A percentile compares a stretch with the other conserved stretches of the same genome.
These are phyloP conservation scores for Albifimbria verrucaria DNA, from an alignment of 2,329 filamentous ascomycete genomes.

Conservation along the genomic window DNA sequence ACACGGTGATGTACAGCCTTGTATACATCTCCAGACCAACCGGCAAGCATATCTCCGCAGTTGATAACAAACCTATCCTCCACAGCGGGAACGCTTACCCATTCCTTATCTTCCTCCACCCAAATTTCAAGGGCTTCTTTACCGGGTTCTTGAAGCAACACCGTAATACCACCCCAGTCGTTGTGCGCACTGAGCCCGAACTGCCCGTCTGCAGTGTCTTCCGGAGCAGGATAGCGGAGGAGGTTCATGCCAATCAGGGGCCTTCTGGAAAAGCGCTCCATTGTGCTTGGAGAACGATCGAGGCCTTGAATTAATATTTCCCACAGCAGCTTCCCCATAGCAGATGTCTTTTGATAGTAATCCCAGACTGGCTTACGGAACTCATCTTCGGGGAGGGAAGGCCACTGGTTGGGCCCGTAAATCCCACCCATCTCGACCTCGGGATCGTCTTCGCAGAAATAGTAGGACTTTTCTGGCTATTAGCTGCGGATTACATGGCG, in stretches of 20 bases:
- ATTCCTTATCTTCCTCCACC: conserved; percentile 19
- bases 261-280: conserved; percentile 16
- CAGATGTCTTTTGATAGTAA: conserved; percentile 19
- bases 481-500: background rate
- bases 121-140: conserved; percentile 25
- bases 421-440: conserved; percentile 16
- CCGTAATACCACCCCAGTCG: conserved; percentile 25
- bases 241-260: conserved; percentile 17
- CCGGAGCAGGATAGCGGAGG: conserved; percentile 20
- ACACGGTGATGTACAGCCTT: conserved; percentile 25
- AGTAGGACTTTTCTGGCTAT: conserved; percentile 11
- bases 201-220: background rate
- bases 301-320: conserved; percentile 21
- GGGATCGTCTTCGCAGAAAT: conserved; percentile 18
- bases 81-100: conserved; percentile 26
- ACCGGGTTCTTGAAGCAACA: conserved; percentile 25
- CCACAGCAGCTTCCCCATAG: conserved; percentile 20
- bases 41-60: conserved; percentile 33
- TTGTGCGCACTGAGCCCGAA: conserved; percentile 25
- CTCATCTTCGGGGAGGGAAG: conserved; percentile 20
- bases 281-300: conserved; percentile 7
- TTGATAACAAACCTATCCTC: conserved; percentile 33
- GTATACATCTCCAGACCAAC: conserved; percentile 25
- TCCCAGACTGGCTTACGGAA: conserved; percentile 22
- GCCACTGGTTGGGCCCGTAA: conserved; percentile 29